These are phyloP conservation scores for Sordariomycetes sp. DNA, from an alignment of 2,329 filamentous ascomycete species.

Conservation along the genomic window DNA sequence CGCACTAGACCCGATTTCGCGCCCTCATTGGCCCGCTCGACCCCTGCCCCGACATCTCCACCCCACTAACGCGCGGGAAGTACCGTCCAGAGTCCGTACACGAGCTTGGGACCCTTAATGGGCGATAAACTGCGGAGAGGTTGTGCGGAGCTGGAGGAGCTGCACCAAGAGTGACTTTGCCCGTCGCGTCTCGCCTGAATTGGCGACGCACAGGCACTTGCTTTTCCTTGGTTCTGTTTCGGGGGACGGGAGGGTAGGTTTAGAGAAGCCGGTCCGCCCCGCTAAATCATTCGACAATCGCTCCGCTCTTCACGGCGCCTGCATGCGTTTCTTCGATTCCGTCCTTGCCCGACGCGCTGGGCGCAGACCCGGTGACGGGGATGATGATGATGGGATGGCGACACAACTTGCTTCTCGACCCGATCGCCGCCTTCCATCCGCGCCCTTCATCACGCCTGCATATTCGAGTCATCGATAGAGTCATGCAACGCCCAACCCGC, in stretches of 20 bases:
- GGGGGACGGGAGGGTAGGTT: not conserved
- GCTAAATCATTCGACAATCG: not conserved
- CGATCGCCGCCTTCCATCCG: not conserved
- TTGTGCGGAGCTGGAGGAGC: not conserved
- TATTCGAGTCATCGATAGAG: slow-evolving; percentile 2
- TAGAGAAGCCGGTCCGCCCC: not conserved
- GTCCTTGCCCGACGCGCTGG: not conserved
- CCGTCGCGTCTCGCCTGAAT: slow-evolving; percentile 1
- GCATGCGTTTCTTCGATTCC: not conserved
- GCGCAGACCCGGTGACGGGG: not conserved
- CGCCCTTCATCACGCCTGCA: not conserved
- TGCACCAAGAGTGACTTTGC: slow-evolving; percentile 1
- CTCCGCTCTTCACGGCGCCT: not conserved
- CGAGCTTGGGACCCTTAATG: not conserved
- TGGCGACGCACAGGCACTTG: not conserved
- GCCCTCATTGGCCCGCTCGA: not conserved
- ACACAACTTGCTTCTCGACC: not conserved
- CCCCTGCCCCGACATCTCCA: not conserved
- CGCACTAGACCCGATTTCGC: not conserved
- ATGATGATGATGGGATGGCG: not conserved
- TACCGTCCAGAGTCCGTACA: not conserved
- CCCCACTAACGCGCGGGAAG: not conserved
- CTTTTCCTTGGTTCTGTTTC: not conserved
- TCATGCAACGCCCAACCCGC: not conserved
- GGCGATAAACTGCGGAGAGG: not conserved